Conservation (phyloP, 2,329 filamentous ascomycete species). For the Diplodia sapinea region DNA sequence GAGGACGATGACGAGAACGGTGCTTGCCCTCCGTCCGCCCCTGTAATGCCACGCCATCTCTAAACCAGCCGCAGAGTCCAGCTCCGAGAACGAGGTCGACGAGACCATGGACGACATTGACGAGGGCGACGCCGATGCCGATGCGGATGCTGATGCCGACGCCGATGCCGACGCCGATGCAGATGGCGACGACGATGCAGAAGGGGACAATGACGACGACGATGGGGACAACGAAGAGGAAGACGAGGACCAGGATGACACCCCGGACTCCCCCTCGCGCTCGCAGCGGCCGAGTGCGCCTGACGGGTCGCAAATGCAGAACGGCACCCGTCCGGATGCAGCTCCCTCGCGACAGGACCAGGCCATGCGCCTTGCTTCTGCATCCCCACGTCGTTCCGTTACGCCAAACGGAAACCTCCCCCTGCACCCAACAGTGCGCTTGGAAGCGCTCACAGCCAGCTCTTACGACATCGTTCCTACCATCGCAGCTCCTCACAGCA, state of each 20-base stretch:
- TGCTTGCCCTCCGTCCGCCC: constrained; percentile 39
- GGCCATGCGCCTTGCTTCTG: constrained; percentile 56
- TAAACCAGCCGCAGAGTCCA: constrained; percentile 44
- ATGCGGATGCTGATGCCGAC: constrained; percentile 45
- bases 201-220: constrained; percentile 43
- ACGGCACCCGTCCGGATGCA: constrained; percentile 36
- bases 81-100: constrained; percentile 53
- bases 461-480: constrained; percentile 96
- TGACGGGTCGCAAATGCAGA: constrained; percentile 38
- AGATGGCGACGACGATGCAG: constrained; percentile 43
- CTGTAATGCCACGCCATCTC: background rate
- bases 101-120: constrained; percentile 52
- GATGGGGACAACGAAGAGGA: constrained; percentile 48
- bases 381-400: constrained; percentile 49
- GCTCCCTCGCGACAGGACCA: constrained; percentile 45
- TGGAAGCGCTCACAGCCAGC: constrained; percentile 77
- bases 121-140: constrained; percentile 49
- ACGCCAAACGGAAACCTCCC: constrained; percentile 46
- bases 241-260: constrained; percentile 51
- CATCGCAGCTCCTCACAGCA: constrained; percentile 93
- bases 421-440: constrained; percentile 68
- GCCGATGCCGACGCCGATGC: constrained; percentile 46
- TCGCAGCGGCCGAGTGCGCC: constrained; percentile 44
- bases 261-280: constrained; percentile 50
- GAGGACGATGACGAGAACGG: constrained; percentile 55